phyloP scores from a whole-genome alignment of 78 protist genomes.

The Anaeramoeba flamelloides region DNA sequence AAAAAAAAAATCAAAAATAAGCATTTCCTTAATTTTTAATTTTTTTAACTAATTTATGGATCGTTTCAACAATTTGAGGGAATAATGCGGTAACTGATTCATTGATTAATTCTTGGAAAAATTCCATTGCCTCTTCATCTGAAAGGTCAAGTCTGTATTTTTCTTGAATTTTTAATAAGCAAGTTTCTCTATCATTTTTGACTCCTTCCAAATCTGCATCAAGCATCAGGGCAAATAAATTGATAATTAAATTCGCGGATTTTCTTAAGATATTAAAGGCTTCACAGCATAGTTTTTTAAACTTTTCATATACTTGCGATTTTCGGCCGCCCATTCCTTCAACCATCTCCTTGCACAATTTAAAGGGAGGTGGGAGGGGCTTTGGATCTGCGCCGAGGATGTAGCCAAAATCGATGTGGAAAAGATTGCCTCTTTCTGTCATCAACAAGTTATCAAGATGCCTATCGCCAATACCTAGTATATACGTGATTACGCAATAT shows the following conservation, averaged over 20 bases:
- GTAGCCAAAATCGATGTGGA: background rate
- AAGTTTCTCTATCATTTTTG: constrained; percentile 27
- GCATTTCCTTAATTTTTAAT: background rate
- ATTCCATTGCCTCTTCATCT: constrained; percentile 70
- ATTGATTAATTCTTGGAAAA: constrained; percentile 48
- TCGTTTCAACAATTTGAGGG: constrained; percentile 60
- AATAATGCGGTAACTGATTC: constrained; percentile 66
- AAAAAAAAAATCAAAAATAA: background rate
- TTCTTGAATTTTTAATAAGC: constrained; percentile 30
- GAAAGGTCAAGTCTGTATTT: constrained; percentile 63
- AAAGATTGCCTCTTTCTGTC: background rate
- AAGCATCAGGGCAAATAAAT: constrained; percentile 67
- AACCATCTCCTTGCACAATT: background rate
- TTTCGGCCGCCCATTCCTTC: background rate
- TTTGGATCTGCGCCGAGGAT: background rate
- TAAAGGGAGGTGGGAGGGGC: background rate
- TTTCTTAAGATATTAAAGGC: constrained; percentile 74
- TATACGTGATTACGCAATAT: background rate
- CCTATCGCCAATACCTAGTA: background rate
- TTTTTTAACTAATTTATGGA: constrained; percentile 39
- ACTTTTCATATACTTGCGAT: background rate
- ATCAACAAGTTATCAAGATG: background rate
- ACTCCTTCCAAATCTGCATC: constrained; percentile 71
- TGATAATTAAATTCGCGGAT: constrained; percentile 59
- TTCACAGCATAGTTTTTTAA: background rate